phyloP scores from a whole-genome alignment of 78 protist genomes.

The Pigoraptor vietnamica region DNA sequence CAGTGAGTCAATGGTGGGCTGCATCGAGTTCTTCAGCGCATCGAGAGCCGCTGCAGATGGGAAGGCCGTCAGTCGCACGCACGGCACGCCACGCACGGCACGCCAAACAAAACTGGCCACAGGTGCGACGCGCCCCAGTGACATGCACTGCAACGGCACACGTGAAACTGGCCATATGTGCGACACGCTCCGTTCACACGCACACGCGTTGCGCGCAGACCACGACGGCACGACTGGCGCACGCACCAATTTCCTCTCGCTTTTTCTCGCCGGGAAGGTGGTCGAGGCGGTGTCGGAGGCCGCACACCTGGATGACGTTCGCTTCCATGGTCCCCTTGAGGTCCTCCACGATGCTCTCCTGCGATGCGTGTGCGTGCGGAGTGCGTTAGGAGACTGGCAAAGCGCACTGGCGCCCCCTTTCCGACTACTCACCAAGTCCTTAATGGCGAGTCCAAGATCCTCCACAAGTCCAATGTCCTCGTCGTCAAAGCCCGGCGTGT shows the following conservation, averaged over 20 bases:
- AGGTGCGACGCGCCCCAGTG: too few species aligned
- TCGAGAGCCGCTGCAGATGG: not conserved
- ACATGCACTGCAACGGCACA: too few species aligned
- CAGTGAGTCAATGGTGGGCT: not conserved
- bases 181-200: too few species aligned
- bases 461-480: not conserved
- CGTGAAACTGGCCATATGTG: too few species aligned
- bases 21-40: not conserved
- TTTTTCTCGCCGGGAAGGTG: not conserved
- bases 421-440: not conserved
- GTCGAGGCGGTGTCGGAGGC: not conserved
- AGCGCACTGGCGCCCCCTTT: not conserved
- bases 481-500: not conserved
- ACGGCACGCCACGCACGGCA: too few species aligned
- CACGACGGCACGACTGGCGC: not conserved
- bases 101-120: too few species aligned
- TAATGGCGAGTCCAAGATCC: not conserved
- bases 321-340: not conserved
- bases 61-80: too few species aligned
- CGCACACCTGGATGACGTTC: not conserved
- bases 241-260: not conserved
- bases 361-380: not conserved
- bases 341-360: not conserved
- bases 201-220: not conserved
- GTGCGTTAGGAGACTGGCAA: not conserved